A percentile compares a stretch with the other conserved stretches of the same genome.
These are phyloP conservation scores for Lindgomyces ingoldianus DNA, from an alignment of 495 filamentous ascomycete genomes.

Conservation along the genomic window DNA sequence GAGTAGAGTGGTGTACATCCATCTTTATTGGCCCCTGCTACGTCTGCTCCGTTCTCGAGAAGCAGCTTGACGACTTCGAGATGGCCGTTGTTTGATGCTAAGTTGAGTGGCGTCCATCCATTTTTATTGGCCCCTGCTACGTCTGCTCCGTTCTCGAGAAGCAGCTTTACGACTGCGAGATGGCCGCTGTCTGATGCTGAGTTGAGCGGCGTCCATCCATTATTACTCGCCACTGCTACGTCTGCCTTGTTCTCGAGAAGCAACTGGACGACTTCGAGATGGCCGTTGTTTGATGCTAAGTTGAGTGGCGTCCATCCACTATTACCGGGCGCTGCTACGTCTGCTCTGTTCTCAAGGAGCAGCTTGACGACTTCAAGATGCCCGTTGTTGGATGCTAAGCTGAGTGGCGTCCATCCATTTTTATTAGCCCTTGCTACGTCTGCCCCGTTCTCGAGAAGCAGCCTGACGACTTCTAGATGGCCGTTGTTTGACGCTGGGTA, in stretches of 20 bases:
- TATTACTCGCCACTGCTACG: not conserved
- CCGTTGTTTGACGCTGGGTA: not conserved
- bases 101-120: not conserved
- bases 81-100: not conserved
- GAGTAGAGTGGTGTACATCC: not conserved
- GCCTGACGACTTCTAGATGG: not conserved
- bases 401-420: not conserved
- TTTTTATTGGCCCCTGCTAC: not conserved
- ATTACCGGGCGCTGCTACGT: not conserved
- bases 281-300: not conserved
- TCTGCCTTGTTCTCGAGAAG: not conserved
- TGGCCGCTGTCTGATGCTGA: not conserved
- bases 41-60: not conserved
- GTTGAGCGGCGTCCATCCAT: not conserved
- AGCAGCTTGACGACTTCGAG: not conserved
- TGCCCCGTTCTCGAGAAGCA: not conserved
- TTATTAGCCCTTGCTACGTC: not conserved
- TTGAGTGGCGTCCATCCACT: not conserved
- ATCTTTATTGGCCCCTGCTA: not conserved
- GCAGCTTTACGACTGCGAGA: not conserved
- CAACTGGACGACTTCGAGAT: not conserved
- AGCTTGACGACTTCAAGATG: not conserved
- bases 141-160: too few relatives aligned
- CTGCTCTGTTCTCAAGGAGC: slow-evolving; percentile 2
- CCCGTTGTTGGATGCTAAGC: not conserved